Evolutionary conservation across 345 rosid genomes (phyloP).

Genomic region (Lepidium sativum): DNA sequence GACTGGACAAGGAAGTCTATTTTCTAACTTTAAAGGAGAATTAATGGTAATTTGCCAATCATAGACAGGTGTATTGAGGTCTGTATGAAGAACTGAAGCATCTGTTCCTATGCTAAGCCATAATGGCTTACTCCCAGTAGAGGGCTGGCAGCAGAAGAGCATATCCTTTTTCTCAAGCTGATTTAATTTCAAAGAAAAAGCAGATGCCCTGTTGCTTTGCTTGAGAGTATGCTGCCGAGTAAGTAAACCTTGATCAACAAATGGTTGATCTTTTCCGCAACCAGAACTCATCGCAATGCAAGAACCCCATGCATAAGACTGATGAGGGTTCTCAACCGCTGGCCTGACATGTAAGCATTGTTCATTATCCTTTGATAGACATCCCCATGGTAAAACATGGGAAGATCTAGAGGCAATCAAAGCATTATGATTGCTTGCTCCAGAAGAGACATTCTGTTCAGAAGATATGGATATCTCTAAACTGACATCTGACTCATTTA

Average conservation of each 20-base stretch:
- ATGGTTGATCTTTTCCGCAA: slow-evolving; percentile 63
- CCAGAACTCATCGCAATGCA: slow-evolving; percentile 51
- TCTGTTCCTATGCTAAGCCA: slow-evolving; percentile 92
- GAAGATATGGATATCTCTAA: slow-evolving; percentile 57
- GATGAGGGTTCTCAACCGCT: slow-evolving; percentile 36
- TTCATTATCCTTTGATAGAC: slow-evolving; percentile 55
- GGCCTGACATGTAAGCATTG: slow-evolving; percentile 76
- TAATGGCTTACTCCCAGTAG: slow-evolving; percentile 50
- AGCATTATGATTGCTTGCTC: slow-evolving; percentile 38
- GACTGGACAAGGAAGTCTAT: slow-evolving; percentile 84
- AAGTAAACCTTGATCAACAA: slow-evolving; percentile 54
- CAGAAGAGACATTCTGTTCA: slow-evolving; percentile 25
- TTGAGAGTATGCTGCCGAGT: slow-evolving; percentile 50
- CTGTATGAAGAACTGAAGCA: slow-evolving; percentile 86
- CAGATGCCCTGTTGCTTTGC: slow-evolving; percentile 48
- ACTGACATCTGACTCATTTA: slow-evolving; percentile 79
- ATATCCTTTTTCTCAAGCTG: slow-evolving; percentile 91
- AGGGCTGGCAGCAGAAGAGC: slow-evolving; percentile 53
- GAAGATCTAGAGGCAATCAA: slow-evolving; percentile 62
- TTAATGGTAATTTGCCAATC: slow-evolving; percentile 88
- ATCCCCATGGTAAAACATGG: slow-evolving; percentile 75
- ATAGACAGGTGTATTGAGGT: slow-evolving; percentile 83
- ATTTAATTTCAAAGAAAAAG: slow-evolving; percentile 51
- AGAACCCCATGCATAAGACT: slow-evolving; percentile 63
- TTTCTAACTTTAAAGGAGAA: slow-evolving; percentile 90